Conservation (phyloP, 208 protist genomes). For the Naegleria lovaniensis region DNA sequence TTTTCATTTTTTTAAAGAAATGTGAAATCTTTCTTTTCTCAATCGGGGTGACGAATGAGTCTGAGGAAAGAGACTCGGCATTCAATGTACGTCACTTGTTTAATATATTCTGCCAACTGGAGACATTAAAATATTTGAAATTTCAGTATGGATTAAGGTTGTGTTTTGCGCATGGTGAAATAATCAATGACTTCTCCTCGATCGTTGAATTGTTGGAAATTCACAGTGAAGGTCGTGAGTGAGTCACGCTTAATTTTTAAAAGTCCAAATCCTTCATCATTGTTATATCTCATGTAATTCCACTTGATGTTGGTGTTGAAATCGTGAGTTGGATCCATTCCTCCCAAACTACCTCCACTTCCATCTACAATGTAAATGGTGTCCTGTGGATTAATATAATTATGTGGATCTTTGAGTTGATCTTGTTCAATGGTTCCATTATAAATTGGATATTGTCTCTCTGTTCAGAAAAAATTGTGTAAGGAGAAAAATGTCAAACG, state of each 20-base stretch:
- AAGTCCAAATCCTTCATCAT: neutral
- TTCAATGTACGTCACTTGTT: too few relatives aligned
- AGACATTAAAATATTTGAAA: too few relatives aligned
- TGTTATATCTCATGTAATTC: neutral
- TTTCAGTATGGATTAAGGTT: too few relatives aligned
- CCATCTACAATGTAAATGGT: neutral
- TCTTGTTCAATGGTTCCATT: neutral
- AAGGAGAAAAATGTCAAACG: too few relatives aligned
- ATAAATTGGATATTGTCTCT: constrained; percentile 11
- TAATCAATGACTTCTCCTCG: neutral
- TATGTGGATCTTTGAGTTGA: neutral
- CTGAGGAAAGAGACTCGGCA: too few relatives aligned
- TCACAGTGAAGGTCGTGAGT: neutral
- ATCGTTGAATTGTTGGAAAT: neutral
- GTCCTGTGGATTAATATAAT: neutral
- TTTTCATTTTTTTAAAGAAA: too few relatives aligned
- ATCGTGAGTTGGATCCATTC: neutral
- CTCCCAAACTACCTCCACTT: neutral
- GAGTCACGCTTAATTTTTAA: neutral
- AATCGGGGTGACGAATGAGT: too few relatives aligned
- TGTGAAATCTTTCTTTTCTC: too few relatives aligned
- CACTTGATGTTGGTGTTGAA: neutral
- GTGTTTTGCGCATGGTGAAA: neutral
- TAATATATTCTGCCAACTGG: too few relatives aligned
- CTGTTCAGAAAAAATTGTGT: too few relatives aligned